Conservation (phyloP, 2,329 filamentous ascomycete genomes). For the Curvularia sp. region DNA sequence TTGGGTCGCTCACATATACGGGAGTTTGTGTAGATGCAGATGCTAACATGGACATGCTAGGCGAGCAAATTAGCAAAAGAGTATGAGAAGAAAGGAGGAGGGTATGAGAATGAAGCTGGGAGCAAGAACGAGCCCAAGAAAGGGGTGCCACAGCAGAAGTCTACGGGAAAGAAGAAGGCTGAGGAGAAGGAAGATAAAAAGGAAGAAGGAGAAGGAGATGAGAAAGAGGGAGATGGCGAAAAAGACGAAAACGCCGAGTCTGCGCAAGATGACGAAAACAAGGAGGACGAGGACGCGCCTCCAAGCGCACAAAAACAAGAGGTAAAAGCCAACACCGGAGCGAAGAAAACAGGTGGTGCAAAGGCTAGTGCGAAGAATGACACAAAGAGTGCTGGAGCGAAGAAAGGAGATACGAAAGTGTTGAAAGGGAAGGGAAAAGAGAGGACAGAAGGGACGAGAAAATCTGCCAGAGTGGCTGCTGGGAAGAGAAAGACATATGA, state of each 20-base stretch:
- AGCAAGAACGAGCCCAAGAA: slow-evolving; percentile 56
- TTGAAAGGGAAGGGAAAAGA: slow-evolving; percentile 26
- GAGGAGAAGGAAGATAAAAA: slow-evolving; percentile 26
- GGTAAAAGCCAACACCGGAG: slow-evolving; percentile 30
- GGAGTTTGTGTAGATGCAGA: neutral
- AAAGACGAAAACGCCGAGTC: slow-evolving; percentile 13
- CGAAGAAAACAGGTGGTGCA: slow-evolving; percentile 22
- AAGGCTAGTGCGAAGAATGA: slow-evolving; percentile 25
- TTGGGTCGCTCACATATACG: neutral
- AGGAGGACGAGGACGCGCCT: slow-evolving; percentile 23
- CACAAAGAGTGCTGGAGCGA: slow-evolving; percentile 27
- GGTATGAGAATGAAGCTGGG: slow-evolving; percentile 53
- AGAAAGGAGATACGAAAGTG: neutral
- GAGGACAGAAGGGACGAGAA: slow-evolving; percentile 32
- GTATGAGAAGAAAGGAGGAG: slow-evolving; percentile 52
- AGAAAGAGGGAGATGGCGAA: neutral
- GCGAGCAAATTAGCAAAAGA: slow-evolving; percentile 54
- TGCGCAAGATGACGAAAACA: slow-evolving; percentile 18
- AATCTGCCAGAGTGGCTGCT: slow-evolving; percentile 23
- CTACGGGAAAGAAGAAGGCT: slow-evolving; percentile 23
- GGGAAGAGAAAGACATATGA: slow-evolving; percentile 34
- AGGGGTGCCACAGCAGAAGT: slow-evolving; percentile 46
- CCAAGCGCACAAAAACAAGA: slow-evolving; percentile 34
- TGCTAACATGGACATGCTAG: slow-evolving; percentile 25
- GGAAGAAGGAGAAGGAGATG: slow-evolving; percentile 1